A percentile compares a stretch with the other conserved stretches of the same genome.
Evolutionary conservation across 2,329 filamentous ascomycete genomes (phyloP).

Genomic region (Curvularia eragrostidis): DNA sequence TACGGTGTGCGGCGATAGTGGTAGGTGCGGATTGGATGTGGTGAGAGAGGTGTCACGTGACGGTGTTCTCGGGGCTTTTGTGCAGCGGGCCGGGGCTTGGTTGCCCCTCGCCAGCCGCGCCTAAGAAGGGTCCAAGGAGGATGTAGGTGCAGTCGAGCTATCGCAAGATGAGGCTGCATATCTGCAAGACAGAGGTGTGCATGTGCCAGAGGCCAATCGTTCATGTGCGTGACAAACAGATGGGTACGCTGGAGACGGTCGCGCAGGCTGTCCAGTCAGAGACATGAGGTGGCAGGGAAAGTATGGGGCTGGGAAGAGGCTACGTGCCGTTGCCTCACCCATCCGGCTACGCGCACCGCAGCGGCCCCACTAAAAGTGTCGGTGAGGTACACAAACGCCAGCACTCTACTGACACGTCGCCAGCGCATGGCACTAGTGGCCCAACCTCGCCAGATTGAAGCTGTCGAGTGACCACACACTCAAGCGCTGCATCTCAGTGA

Average conservation of each 20-base stretch:
- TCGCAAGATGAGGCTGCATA: constrained; percentile 13
- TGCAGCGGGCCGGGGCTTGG: neutral
- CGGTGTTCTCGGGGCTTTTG: neutral
- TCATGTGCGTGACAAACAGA: constrained; percentile 4
- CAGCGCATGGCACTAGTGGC: constrained; percentile 29
- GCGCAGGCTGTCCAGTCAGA: neutral
- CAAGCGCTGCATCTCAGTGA: constrained; percentile 3
- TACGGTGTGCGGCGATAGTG: neutral
- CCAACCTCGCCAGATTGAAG: constrained; percentile 11
- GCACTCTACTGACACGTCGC: constrained; percentile 23
- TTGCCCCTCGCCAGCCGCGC: constrained; percentile 9
- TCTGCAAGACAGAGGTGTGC: constrained; percentile 5
- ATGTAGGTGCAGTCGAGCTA: neutral
- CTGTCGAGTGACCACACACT: constrained; percentile 5
- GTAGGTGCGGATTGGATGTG: neutral
- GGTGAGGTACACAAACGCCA: constrained; percentile 29
- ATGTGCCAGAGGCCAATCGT: constrained; percentile 14
- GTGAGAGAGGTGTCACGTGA: neutral
- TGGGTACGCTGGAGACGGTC: constrained; percentile 1
- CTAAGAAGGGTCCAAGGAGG: neutral
- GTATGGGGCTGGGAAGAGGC: constrained; percentile 8
- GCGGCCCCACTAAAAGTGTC: constrained; percentile 19
- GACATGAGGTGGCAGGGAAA: constrained; percentile 5
- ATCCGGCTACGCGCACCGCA: constrained; percentile 27
- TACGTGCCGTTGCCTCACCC: constrained; percentile 15